Evolutionary conservation across 352 stramenopile species (phyloP).

Genomic region (Phytopythium cucurbitacearum): DNA sequence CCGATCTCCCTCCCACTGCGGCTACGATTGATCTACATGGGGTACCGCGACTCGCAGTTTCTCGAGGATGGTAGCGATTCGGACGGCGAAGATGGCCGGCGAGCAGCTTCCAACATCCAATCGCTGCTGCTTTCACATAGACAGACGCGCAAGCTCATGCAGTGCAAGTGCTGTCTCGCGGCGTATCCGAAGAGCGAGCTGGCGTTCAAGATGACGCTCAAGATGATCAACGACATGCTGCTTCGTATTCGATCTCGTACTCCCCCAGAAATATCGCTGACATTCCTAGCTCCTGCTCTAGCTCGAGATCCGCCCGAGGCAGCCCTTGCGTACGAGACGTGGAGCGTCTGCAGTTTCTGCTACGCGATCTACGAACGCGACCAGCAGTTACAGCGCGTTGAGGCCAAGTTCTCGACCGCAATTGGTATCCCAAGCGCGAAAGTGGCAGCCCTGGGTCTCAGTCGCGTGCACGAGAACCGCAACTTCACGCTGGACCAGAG

Average conservation of each 20-base stretch:
- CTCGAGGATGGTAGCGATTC: conserved; percentile 54
- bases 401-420: conserved; percentile 49
- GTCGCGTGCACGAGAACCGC: conserved; percentile 35
- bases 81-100: conserved; percentile 30
- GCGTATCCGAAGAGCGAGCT: conserved; percentile 71
- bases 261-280: conserved; percentile 31
- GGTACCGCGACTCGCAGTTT: conserved; percentile 60
- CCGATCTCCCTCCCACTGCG: conserved; percentile 37
- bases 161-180: conserved; percentile 79
- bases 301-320: conserved; percentile 39
- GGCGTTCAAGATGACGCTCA: conserved; percentile 85
- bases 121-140: conserved; percentile 25
- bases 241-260: conserved; percentile 54
- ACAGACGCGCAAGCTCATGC: conserved; percentile 63
- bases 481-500: conserved; percentile 42
- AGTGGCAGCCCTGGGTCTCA: conserved; percentile 20
- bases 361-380: conserved; percentile 85
- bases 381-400: conserved; percentile 66
- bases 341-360: conserved; percentile 80
- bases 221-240: conserved; percentile 86
- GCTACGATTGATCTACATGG: conserved; percentile 43
- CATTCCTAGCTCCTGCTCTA: conserved; percentile 43
- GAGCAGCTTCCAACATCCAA: conserved; percentile 10
- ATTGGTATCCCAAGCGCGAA: conserved; percentile 43
- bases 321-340: conserved; percentile 75